Conservation (phyloP, 73 alveolate genomes). For the Paramecium bursaria region DNA sequence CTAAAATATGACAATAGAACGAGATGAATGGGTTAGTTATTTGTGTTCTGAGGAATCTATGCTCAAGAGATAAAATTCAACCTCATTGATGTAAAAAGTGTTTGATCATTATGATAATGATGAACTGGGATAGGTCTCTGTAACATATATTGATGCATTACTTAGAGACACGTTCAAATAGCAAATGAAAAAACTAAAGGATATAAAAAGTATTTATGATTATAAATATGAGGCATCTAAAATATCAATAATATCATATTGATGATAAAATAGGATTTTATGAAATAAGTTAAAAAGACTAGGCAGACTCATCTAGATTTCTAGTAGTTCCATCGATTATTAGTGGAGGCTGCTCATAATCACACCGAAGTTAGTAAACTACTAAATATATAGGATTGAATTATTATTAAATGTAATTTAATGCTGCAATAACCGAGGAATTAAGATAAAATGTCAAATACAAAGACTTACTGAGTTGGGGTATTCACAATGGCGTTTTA, state of each 20-base stretch:
- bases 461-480: slow-evolving; percentile 24
- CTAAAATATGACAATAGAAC: slow-evolving; percentile 10
- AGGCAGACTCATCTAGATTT: slow-evolving; percentile 33
- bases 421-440: slow-evolving; percentile 6
- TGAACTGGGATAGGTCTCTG: slow-evolving; percentile 2
- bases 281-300: slow-evolving; percentile 27
- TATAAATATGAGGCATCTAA: no score
- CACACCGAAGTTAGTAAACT: slow-evolving; percentile 10
- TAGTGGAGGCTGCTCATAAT: slow-evolving; percentile 36
- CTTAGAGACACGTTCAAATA: slow-evolving; percentile 36
- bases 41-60: slow-evolving; percentile 53
- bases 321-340: not conserved
- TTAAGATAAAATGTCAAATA: slow-evolving; percentile 11
- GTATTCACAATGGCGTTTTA: slow-evolving; percentile 45
- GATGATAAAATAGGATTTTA: not conserved
- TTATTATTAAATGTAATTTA: slow-evolving; percentile 1
- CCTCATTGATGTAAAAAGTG: slow-evolving; percentile 24
- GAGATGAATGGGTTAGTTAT: slow-evolving; percentile 48
- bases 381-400: slow-evolving; percentile 34
- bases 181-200: slow-evolving; percentile 42
- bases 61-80: slow-evolving; percentile 23
- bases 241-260: not conserved
- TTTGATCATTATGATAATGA: slow-evolving; percentile 53
- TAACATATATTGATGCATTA: not conserved
- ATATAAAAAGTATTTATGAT: no score